phyloP scores from a whole-genome alignment of 257 asterid species.

The Anisodus acutangulus region DNA sequence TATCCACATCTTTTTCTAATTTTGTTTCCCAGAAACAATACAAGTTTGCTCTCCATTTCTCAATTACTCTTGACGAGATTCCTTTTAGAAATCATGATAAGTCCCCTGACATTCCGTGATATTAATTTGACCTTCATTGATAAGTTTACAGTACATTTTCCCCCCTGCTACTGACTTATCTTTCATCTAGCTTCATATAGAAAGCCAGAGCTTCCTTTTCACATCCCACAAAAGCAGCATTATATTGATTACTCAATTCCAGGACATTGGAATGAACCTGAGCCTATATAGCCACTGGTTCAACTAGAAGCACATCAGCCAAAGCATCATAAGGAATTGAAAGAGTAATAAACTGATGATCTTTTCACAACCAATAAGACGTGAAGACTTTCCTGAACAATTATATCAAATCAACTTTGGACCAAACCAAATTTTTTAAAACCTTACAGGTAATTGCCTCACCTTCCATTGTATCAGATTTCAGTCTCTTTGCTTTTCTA shows the following conservation, averaged over 20 bases:
- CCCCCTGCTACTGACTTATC: constrained; percentile 1
- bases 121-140: constrained; percentile 3
- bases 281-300: not conserved
- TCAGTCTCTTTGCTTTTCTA: not conserved
- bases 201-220: not conserved
- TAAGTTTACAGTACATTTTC: not conserved
- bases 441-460: not conserved
- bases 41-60: constrained; percentile 13
- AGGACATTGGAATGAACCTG: not conserved
- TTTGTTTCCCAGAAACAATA: not conserved
- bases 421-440: not conserved
- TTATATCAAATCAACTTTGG: not conserved
- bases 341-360: constrained; percentile 23
- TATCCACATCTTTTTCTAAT: constrained; percentile 14
- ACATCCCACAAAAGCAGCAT: constrained; percentile 13
- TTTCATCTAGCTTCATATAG: not conserved
- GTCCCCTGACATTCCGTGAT: not conserved
- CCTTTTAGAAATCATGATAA: constrained; percentile 6
- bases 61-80: constrained; percentile 18
- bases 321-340: not conserved
- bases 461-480: not conserved
- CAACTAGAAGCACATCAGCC: not conserved
- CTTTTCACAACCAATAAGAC: constrained; percentile 9
- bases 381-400: constrained; percentile 15
- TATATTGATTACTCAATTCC: constrained; percentile 9